Conservation (phyloP, 2,329 filamentous ascomycete species). For the Claviceps cyperi region DNA sequence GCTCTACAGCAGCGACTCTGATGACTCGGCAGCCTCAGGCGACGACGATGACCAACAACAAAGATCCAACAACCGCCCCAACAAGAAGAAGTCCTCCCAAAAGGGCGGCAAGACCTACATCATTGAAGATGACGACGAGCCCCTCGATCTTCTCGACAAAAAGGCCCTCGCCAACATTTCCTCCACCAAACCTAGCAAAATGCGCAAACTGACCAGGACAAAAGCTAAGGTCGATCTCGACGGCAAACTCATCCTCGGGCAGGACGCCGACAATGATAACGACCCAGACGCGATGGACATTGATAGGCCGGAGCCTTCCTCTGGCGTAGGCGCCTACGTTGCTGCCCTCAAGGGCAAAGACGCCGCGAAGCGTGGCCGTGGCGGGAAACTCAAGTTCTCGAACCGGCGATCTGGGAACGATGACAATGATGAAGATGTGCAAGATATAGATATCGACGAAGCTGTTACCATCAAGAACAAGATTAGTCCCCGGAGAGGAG, state of each 20-base stretch:
- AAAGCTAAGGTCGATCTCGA: slow-evolving; percentile 61
- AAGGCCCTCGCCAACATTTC: slow-evolving; percentile 86
- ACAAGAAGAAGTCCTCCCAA: slow-evolving; percentile 32
- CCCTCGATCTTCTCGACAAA: slow-evolving; percentile 82
- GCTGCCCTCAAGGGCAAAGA: slow-evolving; percentile 55
- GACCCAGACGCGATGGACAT: slow-evolving; percentile 46
- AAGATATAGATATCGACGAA: slow-evolving; percentile 39
- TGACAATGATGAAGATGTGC: slow-evolving; percentile 32
- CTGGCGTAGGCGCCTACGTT: slow-evolving; percentile 53
- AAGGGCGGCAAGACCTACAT: slow-evolving; percentile 68
- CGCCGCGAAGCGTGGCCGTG: slow-evolving; percentile 46
- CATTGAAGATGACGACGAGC: slow-evolving; percentile 86
- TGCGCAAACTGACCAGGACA: slow-evolving; percentile 38
- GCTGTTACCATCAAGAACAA: slow-evolving; percentile 38
- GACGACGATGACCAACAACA: slow-evolving; percentile 28
- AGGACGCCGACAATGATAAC: slow-evolving; percentile 33
- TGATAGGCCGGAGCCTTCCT: slow-evolving; percentile 47
- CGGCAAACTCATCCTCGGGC: slow-evolving; percentile 65
- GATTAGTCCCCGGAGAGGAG: slow-evolving; percentile 22
- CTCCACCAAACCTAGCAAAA: slow-evolving; percentile 64
- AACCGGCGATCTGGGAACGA: slow-evolving; percentile 40
- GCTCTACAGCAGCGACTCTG: slow-evolving; percentile 70
- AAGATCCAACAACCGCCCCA: slow-evolving; percentile 17
- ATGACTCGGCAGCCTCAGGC: slow-evolving; percentile 35
- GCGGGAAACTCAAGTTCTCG: slow-evolving; percentile 57